These are phyloP conservation scores for Fusarium fujikuroi DNA, from an alignment of 2,329 filamentous ascomycete species.

Conservation along the genomic window DNA sequence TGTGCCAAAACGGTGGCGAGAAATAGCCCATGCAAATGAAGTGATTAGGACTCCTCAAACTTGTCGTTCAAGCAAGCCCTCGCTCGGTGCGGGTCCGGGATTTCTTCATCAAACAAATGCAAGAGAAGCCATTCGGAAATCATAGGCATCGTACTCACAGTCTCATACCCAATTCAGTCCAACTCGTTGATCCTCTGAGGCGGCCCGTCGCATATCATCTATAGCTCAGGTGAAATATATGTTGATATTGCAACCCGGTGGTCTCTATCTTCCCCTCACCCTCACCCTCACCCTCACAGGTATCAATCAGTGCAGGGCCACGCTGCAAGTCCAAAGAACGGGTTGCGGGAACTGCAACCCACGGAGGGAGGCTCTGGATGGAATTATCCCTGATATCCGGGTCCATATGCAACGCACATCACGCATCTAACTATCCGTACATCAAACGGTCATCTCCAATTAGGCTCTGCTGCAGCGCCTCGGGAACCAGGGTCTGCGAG, in stretches of 20 bases:
- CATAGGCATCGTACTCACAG: neutral
- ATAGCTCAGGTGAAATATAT: constrained; percentile 14
- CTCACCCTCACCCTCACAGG: neutral
- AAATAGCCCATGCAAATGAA: neutral
- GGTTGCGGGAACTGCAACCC: constrained; percentile 7
- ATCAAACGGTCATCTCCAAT: constrained; percentile 35
- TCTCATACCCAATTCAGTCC: neutral
- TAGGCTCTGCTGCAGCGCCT: constrained; percentile 33
- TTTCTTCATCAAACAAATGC: constrained; percentile 6
- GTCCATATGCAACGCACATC: constrained; percentile 32
- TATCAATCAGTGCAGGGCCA: neutral
- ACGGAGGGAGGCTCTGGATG: constrained; percentile 19
- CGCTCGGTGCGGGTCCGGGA: constrained; percentile 12
- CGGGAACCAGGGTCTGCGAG: constrained; percentile 2
- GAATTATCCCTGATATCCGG: constrained; percentile 10
- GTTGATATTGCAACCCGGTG: constrained; percentile 4
- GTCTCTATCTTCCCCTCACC: neutral
- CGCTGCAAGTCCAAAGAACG: constrained; percentile 20
- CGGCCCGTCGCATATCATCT: constrained; percentile 23
- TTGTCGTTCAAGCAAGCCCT: constrained; percentile 1
- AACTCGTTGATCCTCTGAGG: neutral
- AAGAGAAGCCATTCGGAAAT: constrained; percentile 16
- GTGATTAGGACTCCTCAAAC: neutral
- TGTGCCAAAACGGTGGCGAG: constrained; percentile 14
- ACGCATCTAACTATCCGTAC: constrained; percentile 2